Conservation (phyloP, 1,139 yeast genomes). For the Hyphopichia wangnamkhiaoensis region DNA sequence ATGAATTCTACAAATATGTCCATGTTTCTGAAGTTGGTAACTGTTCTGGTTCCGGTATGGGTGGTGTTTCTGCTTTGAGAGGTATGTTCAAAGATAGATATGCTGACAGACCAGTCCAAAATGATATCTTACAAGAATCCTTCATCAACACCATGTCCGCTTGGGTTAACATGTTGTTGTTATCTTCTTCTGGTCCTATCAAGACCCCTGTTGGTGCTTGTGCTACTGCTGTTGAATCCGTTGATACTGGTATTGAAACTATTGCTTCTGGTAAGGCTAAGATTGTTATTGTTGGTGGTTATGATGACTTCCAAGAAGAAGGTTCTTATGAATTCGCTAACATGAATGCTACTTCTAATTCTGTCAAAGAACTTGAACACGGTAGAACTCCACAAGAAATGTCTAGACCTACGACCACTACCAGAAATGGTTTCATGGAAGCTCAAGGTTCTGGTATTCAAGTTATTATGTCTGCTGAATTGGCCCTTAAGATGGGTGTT, state of each 20-base stretch:
- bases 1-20: slow-evolving; percentile 96
- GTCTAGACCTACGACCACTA: slow-evolving; percentile 97
- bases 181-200: slow-evolving; percentile 98
- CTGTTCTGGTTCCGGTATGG: slow-evolving; percentile 99
- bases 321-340: slow-evolving; percentile 97
- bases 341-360: slow-evolving; percentile 97
- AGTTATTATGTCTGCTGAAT: slow-evolving; percentile 90
- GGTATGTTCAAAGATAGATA: slow-evolving; percentile 98
- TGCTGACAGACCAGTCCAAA: slow-evolving; percentile 90
- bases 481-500: slow-evolving; percentile 97
- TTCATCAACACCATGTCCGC: slow-evolving; percentile 99
- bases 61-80: slow-evolving; percentile 95
- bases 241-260: slow-evolving; percentile 93
- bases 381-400: slow-evolving; percentile 98
- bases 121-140: slow-evolving; percentile 95
- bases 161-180: slow-evolving; percentile 97
- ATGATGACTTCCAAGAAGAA: slow-evolving; percentile 99
- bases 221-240: slow-evolving; percentile 97
- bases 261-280: slow-evolving; percentile 91
- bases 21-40: slow-evolving; percentile 98
- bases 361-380: slow-evolving; percentile 81
- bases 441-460: slow-evolving; percentile 99
- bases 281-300: slow-evolving; percentile 96
- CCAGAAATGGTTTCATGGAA: slow-evolving; percentile 98
- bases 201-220: slow-evolving; percentile 99